Conservation (phyloP, 257 asterid species). For the Gentiana macrophylla region DNA sequence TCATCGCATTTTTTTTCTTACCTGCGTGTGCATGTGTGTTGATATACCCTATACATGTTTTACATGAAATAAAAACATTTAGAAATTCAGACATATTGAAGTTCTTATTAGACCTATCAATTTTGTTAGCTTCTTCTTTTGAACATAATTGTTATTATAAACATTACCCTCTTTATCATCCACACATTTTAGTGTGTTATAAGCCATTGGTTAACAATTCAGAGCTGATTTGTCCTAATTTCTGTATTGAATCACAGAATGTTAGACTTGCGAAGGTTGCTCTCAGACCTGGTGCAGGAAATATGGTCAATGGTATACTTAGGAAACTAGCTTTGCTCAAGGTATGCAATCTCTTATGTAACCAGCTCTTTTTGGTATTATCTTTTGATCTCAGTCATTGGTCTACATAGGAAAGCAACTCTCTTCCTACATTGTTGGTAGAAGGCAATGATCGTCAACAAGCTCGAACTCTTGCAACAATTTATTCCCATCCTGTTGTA, state of each 20-base stretch:
- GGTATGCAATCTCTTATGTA: constrained; percentile 29
- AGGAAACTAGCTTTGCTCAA: constrained; percentile 76
- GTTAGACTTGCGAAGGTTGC: constrained; percentile 90
- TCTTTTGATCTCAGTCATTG: constrained; percentile 10
- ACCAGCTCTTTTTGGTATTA: constrained; percentile 6
- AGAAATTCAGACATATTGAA: too few species aligned
- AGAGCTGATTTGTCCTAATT: background rate
- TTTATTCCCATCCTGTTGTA: constrained; percentile 95
- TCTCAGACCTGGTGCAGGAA: constrained; percentile 91
- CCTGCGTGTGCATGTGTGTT: too few species aligned
- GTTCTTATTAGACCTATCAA: too few species aligned
- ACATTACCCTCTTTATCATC: too few species aligned
- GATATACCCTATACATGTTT: too few species aligned
- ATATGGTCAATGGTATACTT: constrained; percentile 80
- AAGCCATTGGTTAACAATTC: too few species aligned
- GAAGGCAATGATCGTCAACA: constrained; percentile 79
- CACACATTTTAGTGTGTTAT: too few species aligned
- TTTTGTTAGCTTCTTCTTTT: too few species aligned
- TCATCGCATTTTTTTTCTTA: too few species aligned
- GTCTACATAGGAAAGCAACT: constrained; percentile 48
- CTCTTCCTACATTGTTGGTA: constrained; percentile 64
- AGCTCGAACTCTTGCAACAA: constrained; percentile 86
- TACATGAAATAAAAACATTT: too few species aligned
- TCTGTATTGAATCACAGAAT: constrained; percentile 37
- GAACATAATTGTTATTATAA: too few species aligned